Percentiles rank a stretch among this genome's conserved stretches.
These are phyloP conservation scores for Quercus lobata DNA, from an alignment of 331 rosid species.

Conservation along the genomic window DNA sequence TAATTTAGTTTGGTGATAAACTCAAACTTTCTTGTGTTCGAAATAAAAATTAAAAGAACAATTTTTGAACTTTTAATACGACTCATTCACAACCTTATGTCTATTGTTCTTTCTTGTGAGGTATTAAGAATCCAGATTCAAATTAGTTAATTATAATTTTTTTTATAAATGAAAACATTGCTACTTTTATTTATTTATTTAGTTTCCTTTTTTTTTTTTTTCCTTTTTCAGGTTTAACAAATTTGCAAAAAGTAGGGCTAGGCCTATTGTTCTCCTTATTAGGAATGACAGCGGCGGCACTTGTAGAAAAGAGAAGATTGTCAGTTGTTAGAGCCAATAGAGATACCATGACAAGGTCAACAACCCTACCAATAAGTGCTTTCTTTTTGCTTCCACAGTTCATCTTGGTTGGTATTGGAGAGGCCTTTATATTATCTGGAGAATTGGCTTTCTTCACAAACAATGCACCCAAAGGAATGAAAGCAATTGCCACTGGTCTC, in stretches of 20 bases:
- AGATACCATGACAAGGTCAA: background rate
- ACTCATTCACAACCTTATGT: no score
- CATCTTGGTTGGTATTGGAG: background rate
- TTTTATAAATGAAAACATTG: background rate
- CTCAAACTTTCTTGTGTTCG: no score
- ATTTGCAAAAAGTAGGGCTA: background rate
- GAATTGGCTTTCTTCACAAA: background rate
- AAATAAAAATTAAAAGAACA: no score
- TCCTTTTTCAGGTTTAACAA: background rate
- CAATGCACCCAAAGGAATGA: constrained; percentile 3
- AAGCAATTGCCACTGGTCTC: background rate
- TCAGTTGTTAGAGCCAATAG: background rate
- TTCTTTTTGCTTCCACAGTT: background rate
- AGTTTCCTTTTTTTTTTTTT: no score
- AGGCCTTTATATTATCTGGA: background rate
- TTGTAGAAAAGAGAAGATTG: background rate
- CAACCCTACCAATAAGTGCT: background rate
- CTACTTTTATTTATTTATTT: background rate
- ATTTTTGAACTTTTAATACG: no score
- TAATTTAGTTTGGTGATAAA: no score
- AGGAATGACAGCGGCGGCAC: constrained; percentile 6
- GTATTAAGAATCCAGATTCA: no score
- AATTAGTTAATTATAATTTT: no score
- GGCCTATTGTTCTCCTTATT: background rate
- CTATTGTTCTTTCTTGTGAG: no score